Evolutionary conservation across 2,329 filamentous ascomycete species (phyloP).

Genomic region (Colletotrichum melonis): DNA sequence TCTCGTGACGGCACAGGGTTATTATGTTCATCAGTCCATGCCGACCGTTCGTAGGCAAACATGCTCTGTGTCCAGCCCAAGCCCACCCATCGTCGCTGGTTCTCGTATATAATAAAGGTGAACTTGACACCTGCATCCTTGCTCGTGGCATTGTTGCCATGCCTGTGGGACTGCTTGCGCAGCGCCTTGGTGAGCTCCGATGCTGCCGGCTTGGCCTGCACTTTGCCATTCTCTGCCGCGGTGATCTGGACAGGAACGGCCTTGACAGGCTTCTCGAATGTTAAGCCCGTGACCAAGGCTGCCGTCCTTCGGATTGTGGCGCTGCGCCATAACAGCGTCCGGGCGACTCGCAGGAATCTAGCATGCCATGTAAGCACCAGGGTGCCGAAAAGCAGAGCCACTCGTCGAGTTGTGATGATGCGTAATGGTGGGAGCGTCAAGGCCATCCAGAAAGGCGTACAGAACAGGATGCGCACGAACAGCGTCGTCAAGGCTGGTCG

Average conservation of each 20-base stretch:
- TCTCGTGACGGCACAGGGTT: slow-evolving; percentile 83
- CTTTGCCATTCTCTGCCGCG: slow-evolving; percentile 30
- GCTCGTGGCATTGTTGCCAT: slow-evolving; percentile 49
- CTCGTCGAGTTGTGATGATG: slow-evolving; percentile 86
- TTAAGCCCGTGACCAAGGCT: slow-evolving; percentile 81
- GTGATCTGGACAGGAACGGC: slow-evolving; percentile 36
- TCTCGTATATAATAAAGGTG: slow-evolving; percentile 96
- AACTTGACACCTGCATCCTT: slow-evolving; percentile 87
- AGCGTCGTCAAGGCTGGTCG: slow-evolving; percentile 89
- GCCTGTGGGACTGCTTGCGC: slow-evolving; percentile 42
- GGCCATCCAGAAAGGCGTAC: slow-evolving; percentile 88
- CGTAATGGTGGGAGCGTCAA: slow-evolving; percentile 85
- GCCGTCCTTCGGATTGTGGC: slow-evolving; percentile 76
- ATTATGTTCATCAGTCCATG: slow-evolving; percentile 97
- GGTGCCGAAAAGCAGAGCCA: slow-evolving; percentile 88
- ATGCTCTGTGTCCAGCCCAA: slow-evolving; percentile 94
- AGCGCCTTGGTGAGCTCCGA: slow-evolving; percentile 61
- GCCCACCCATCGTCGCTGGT: slow-evolving; percentile 94
- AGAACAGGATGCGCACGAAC: slow-evolving; percentile 87
- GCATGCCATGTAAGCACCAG: slow-evolving; percentile 93
- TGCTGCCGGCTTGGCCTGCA: slow-evolving; percentile 48
- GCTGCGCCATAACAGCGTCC: slow-evolving; percentile 92
- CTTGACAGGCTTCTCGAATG: slow-evolving; percentile 68
- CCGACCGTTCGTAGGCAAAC: slow-evolving; percentile 87
- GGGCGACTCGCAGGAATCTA: slow-evolving; percentile 83